Evolutionary conservation across 805 yeast species (phyloP).

Genomic region (Yarrowia porcina): DNA sequence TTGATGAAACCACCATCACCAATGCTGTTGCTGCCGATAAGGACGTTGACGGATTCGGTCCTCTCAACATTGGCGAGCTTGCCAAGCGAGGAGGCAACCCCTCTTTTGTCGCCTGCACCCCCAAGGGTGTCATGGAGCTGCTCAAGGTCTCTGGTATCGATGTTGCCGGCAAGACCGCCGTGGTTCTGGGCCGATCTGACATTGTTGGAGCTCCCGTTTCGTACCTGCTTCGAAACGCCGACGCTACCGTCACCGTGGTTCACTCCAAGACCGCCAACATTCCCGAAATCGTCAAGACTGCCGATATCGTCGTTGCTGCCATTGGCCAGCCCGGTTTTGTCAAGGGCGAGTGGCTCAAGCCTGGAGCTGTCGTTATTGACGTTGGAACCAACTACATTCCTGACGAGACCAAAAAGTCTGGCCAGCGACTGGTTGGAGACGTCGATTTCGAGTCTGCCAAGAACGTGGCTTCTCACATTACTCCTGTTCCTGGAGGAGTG

Average conservation of each 20-base stretch:
- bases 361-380: constrained; percentile 84
- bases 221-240: constrained; percentile 70
- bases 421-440: constrained; percentile 85
- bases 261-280: constrained; percentile 72
- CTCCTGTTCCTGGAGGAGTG: constrained; percentile 99
- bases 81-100: constrained; percentile 85
- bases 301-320: constrained; percentile 92
- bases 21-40: constrained; percentile 74
- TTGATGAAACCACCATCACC: constrained; percentile 76
- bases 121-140: constrained; percentile 84
- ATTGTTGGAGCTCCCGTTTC: constrained; percentile 95
- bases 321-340: constrained; percentile 83
- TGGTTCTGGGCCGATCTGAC: constrained; percentile 94
- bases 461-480: constrained; percentile 62
- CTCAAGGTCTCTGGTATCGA: constrained; percentile 63
- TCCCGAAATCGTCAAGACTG: constrained; percentile 55
- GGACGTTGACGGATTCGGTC: constrained; percentile 95
- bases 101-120: constrained; percentile 88
- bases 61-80: constrained; percentile 84
- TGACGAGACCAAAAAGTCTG: constrained; percentile 71
- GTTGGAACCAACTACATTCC: constrained; percentile 91
- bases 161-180: constrained; percentile 75
- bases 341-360: constrained; percentile 82
- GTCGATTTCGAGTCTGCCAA: constrained; percentile 74
- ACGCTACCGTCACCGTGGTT: constrained; percentile 81